These are phyloP conservation scores for Kwoniella botswanensis DNA, from an alignment of 768 basidiomycete genomes.

Conservation along the genomic window DNA sequence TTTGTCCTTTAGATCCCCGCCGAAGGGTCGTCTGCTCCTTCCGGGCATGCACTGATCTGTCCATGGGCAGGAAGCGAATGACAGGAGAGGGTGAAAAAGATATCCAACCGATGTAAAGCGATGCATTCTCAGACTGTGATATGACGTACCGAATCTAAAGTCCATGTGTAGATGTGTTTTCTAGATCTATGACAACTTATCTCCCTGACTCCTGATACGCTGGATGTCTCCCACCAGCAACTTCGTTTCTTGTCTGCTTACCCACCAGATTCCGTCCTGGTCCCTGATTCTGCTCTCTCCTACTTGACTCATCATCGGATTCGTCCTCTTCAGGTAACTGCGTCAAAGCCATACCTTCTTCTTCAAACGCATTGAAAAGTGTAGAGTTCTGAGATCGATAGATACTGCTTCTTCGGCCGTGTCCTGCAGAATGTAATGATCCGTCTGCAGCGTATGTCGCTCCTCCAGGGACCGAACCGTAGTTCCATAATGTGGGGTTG, in stretches of 20 bases:
- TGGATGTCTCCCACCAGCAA: constrained; percentile 44
- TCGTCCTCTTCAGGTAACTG: constrained; percentile 72
- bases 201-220: constrained; percentile 31
- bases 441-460: constrained; percentile 55
- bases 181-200: constrained; percentile 1
- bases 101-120: background rate
- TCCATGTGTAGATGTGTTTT: background rate
- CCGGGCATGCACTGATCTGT: too few relatives aligned
- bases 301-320: constrained; percentile 61
- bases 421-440: constrained; percentile 60
- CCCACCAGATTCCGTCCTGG: constrained; percentile 35
- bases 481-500: constrained; percentile 39
- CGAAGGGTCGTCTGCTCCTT: too few relatives aligned
- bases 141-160: constrained; percentile 2
- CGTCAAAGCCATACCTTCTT: constrained; percentile 67
- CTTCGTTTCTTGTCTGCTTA: constrained; percentile 20
- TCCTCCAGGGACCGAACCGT: constrained; percentile 38
- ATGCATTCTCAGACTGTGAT: constrained; percentile 6
- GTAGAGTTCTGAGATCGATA: constrained; percentile 70
- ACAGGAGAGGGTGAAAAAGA: too few relatives aligned
- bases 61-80: too few relatives aligned
- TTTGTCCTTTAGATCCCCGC: too few relatives aligned
- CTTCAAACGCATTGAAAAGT: constrained; percentile 75
- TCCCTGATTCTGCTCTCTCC: constrained; percentile 18
- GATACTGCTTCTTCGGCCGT: constrained; percentile 70